Conservation (phyloP, 2,329 filamentous ascomycete species). For the Thelonectria blattea region DNA sequence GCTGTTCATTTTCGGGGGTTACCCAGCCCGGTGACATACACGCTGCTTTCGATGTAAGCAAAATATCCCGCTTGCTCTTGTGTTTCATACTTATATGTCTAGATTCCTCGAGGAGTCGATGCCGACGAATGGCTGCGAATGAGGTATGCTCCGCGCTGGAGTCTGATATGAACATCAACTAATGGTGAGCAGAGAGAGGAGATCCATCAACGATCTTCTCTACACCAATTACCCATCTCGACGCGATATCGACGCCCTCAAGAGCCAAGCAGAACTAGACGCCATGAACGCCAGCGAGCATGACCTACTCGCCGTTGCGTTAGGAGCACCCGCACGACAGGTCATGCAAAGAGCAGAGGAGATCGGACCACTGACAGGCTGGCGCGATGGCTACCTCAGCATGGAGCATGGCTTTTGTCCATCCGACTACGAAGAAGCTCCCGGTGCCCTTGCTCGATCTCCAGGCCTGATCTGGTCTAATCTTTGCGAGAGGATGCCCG, state of each 20-base stretch:
- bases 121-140: slow-evolving; percentile 53
- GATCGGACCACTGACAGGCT: slow-evolving; percentile 57
- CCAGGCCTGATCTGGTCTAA: slow-evolving; percentile 62
- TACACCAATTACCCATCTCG: slow-evolving; percentile 52
- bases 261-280: slow-evolving; percentile 50
- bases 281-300: slow-evolving; percentile 54
- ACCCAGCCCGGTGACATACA: slow-evolving; percentile 30
- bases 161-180: background rate
- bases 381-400: slow-evolving; percentile 49
- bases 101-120: slow-evolving; percentile 55
- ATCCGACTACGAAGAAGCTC: slow-evolving; percentile 56
- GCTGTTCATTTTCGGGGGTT: slow-evolving; percentile 27
- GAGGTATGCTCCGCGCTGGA: slow-evolving; percentile 28
- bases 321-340: slow-evolving; percentile 60
- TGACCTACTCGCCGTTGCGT: slow-evolving; percentile 57
- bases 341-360: slow-evolving; percentile 60
- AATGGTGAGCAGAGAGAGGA: slow-evolving; percentile 45
- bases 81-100: background rate
- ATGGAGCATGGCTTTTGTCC: slow-evolving; percentile 59
- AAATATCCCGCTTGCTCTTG: accelerated
- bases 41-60: slow-evolving; percentile 31
- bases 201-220: slow-evolving; percentile 55
- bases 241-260: slow-evolving; percentile 47
- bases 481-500: slow-evolving; percentile 59
- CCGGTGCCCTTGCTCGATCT: slow-evolving; percentile 51